Conservation (phyloP, 495 filamentous ascomycete species). For the Lineolata rhizophorae region DNA sequence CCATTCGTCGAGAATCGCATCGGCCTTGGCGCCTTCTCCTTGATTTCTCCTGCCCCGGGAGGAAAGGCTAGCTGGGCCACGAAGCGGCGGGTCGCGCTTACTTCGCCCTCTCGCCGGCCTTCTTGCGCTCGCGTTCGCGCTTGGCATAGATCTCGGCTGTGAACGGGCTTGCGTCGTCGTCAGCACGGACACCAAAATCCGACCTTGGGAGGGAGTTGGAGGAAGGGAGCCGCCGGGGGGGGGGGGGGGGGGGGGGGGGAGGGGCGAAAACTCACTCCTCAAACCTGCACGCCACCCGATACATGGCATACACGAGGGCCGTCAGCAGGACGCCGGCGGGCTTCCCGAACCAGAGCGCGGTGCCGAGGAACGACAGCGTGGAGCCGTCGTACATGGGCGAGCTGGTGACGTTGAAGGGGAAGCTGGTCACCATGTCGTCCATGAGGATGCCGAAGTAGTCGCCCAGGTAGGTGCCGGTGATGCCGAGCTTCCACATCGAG, state of each 20-base stretch:
- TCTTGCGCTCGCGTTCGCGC: slow-evolving; percentile 35
- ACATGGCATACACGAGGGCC: slow-evolving; percentile 49
- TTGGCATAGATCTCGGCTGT: slow-evolving; percentile 86
- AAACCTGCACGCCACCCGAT: slow-evolving; percentile 64
- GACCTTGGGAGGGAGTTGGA: no score
- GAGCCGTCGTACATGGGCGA: slow-evolving; percentile 96
- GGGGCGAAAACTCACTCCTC: slow-evolving; percentile 58
- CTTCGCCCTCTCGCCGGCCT: no score
- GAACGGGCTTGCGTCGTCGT: slow-evolving; percentile 80
- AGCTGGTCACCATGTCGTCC: slow-evolving; percentile 79
- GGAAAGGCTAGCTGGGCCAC: no score
- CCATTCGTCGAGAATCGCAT: no score
- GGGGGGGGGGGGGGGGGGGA: no score
- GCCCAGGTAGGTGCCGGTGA: slow-evolving; percentile 91
- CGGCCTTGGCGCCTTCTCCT: no score
- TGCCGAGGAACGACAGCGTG: slow-evolving; percentile 76
- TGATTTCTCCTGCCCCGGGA: no score
- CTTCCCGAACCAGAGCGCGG: slow-evolving; percentile 71
- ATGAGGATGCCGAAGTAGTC: slow-evolving; percentile 98
- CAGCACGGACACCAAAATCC: no score
- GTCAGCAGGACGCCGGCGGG: slow-evolving; percentile 72
- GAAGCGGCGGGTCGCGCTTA: no score
- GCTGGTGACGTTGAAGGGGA: slow-evolving; percentile 83
- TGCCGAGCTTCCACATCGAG: slow-evolving; percentile 77
- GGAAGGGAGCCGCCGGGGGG: no score